Evolutionary conservation across 202 grass and related monocot genomes (phyloP).

Genomic region (Panicum virgatum): DNA sequence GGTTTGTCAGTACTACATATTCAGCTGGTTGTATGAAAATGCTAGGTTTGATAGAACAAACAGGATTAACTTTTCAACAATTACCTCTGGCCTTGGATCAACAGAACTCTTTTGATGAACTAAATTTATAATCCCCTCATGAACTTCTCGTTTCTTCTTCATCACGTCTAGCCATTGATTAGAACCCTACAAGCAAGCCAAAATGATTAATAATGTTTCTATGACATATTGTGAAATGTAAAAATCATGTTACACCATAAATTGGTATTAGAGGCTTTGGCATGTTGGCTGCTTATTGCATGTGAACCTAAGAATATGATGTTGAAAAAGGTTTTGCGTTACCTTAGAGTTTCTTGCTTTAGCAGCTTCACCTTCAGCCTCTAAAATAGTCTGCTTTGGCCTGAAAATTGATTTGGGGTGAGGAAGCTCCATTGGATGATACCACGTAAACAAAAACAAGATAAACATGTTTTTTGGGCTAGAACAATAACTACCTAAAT

Average conservation of each 20-base stretch:
- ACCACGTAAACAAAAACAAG: constrained; percentile 25
- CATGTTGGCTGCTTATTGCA: constrained; percentile 5
- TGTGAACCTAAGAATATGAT: constrained; percentile 15
- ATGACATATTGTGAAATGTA: not conserved
- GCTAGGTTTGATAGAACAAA: not conserved
- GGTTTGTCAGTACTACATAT: constrained; percentile 11
- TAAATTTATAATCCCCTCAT: constrained; percentile 89
- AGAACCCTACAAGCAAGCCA: constrained; percentile 53
- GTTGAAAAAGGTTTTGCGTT: constrained; percentile 17
- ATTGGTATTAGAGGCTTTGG: not conserved
- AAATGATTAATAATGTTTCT: constrained; percentile 15
- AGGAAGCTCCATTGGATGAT: constrained; percentile 22
- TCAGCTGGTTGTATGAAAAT: not conserved
- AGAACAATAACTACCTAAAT: constrained; percentile 60
- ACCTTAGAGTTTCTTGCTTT: constrained; percentile 75
- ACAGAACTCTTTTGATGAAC: constrained; percentile 59
- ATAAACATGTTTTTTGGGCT: not conserved
- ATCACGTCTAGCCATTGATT: constrained; percentile 88
- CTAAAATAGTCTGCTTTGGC: constrained; percentile 97
- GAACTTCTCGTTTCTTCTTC: constrained; percentile 88
- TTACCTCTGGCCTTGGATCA: constrained; percentile 57
- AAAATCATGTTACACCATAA: not conserved
- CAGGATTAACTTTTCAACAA: constrained; percentile 10
- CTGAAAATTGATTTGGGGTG: constrained; percentile 42
- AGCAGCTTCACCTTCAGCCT: constrained; percentile 88